Percentiles rank a stretch among this genome's conserved stretches.
Conservation (phyloP, 768 basidiomycete species). For the Mycena belliarum region DNA sequence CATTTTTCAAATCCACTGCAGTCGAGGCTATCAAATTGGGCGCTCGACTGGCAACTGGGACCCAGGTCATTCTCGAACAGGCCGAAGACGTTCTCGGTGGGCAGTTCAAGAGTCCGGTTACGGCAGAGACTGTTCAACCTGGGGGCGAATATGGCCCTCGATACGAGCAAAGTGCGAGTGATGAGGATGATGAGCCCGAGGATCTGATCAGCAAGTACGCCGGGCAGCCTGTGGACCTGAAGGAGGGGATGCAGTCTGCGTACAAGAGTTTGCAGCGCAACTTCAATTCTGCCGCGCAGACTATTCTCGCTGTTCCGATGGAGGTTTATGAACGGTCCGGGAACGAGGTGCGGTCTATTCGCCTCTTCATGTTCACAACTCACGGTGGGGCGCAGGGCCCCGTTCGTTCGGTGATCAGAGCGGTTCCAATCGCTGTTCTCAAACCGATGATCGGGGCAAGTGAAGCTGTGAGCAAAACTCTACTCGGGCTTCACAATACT, state of each 20-base stretch:
- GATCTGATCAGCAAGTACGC: conserved; percentile 88
- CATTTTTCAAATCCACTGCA: conserved; percentile 92
- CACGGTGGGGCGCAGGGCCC: conserved; percentile 65
- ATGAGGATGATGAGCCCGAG: conserved; percentile 44
- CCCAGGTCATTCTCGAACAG: conserved; percentile 95
- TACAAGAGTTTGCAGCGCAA: conserved; percentile 87
- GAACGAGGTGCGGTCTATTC: conserved; percentile 59
- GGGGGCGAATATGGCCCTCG: conserved; percentile 33
- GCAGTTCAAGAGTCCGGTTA: conserved; percentile 65
- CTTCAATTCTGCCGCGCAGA: conserved; percentile 93
- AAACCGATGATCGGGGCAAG: conserved; percentile 98
- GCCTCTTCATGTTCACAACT: neutral
- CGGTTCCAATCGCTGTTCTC: conserved; percentile 95
- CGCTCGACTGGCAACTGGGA: conserved; percentile 92
- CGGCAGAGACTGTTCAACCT: conserved; percentile 64
- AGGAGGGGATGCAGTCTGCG: conserved; percentile 88
- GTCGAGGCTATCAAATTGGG: conserved; percentile 95
- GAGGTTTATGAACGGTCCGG: conserved; percentile 96
- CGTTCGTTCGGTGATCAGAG: conserved; percentile 91
- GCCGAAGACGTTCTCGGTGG: conserved; percentile 90
- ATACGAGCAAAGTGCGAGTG: conserved; percentile 31
- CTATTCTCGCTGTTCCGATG: conserved; percentile 98
- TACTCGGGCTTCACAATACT: conserved; percentile 91
- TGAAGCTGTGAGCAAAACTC: conserved; percentile 94
- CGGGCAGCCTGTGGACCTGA: conserved; percentile 81